Percentiles rank a stretch among this genome's conserved stretches.
These are phyloP conservation scores for Naganishia kalamii DNA, from an alignment of 768 basidiomycete genomes.

Conservation along the genomic window DNA sequence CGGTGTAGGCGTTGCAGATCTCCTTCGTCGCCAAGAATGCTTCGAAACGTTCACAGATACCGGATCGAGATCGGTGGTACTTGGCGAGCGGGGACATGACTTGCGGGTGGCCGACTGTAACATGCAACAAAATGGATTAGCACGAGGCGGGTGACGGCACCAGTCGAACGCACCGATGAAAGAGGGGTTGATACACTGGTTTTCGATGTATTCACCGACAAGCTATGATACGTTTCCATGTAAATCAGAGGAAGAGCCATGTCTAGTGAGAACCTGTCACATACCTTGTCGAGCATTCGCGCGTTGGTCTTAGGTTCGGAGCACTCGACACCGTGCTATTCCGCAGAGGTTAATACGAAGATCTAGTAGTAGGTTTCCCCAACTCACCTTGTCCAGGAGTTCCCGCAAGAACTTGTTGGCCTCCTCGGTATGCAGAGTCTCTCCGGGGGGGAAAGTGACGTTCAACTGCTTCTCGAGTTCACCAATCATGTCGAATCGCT, in stretches of 20 bases:
- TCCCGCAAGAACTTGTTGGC: conserved; percentile 82
- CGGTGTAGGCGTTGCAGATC: conserved; percentile 98
- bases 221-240: conserved; percentile 53
- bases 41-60: conserved; percentile 97
- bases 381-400: conserved; percentile 73
- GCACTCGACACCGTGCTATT: conserved; percentile 89
- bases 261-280: conserved; percentile 13
- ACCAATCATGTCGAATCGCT: conserved; percentile 95
- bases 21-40: conserved; percentile 97
- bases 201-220: conserved; percentile 96
- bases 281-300: conserved; percentile 85
- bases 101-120: conserved; percentile 87
- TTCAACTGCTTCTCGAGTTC: conserved; percentile 90
- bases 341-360: no score
- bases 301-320: conserved; percentile 92
- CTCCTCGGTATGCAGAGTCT: conserved; percentile 77
- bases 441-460: conserved; percentile 87
- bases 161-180: conserved; percentile 57
- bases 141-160: neutral
- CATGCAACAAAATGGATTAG: neutral
- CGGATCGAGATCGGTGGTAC: conserved; percentile 93
- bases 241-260: neutral
- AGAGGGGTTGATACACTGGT: conserved; percentile 87
- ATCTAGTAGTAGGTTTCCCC: no score
- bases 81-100: conserved; percentile 99